Base-by-base conservation (phyloP, 2,329 filamentous ascomycete species). In the Hymenoscyphus infarciens region DNA sequence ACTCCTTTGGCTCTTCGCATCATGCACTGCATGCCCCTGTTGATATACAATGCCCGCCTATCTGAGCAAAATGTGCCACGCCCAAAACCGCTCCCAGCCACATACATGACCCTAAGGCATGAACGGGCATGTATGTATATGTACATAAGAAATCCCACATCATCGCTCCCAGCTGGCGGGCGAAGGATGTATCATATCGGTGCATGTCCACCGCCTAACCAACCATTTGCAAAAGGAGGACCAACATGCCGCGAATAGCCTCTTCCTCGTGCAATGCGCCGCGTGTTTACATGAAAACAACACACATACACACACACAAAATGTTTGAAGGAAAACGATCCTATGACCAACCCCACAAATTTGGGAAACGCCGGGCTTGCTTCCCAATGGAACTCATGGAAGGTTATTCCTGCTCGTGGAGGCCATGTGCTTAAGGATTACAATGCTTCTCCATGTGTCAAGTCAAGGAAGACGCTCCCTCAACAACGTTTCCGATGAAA, bases 391-490 rank as follows among this genome's bases (percentile, higher is more conserved):
- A 49, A 49, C 10, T 10, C 42, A 49, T 49, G 25, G n/a, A 49
- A 22, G 42, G 42, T 49, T 10, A n/a, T 49, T 27, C 42, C 42
- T 49, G 42, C 42, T 49, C 42, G 42, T 49, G 42, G 42, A 49
- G n/a, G 42, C 42, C 42, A 49, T 49, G 42, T 49, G 42, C 42
- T 22, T 3, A 13, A 49, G 42, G 42, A 49, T 22, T 22, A 3
- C 42, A 49, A 49, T 49, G 19, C 19, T 49, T 49, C 42, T 49
- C n/a, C 42, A 49, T 49, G 42, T 49, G 42, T 49, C 42, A 49
- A 22, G 19, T 49, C 42, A 49, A 49, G 42, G 42, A 49, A 49
- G 5, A 49, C n/a, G 16, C 42, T 49, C 42, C 42, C 19, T 22
- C 42, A 10, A 42, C 16, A 3, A 1, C n/a, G 5, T n/a, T 39